A percentile compares a stretch with the other conserved stretches of the same genome.
Conservation (phyloP, 768 basidiomycete genomes). For the Scleroderma bovista region DNA sequence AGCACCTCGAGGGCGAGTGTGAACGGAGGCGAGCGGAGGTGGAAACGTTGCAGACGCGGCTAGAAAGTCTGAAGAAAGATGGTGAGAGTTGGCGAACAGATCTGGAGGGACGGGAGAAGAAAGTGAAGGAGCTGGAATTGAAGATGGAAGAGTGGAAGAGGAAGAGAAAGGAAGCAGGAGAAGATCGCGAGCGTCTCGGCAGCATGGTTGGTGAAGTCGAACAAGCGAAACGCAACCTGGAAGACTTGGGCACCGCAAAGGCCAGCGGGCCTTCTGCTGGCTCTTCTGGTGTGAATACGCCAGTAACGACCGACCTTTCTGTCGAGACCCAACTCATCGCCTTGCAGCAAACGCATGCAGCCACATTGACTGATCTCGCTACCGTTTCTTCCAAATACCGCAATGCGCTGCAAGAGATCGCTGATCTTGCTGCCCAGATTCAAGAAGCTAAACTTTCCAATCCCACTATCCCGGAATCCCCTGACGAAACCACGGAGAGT, state of each 20-base stretch:
- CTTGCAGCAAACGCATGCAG: slow-evolving; percentile 78
- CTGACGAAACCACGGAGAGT: slow-evolving; percentile 40
- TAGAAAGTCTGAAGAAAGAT: slow-evolving; percentile 65
- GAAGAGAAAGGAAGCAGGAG: slow-evolving; percentile 61
- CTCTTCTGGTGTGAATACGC: slow-evolving; percentile 25
- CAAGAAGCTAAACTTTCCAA: slow-evolving; percentile 76
- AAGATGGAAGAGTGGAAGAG: slow-evolving; percentile 76
- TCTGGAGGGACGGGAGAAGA: slow-evolving; percentile 76
- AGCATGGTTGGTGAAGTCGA: slow-evolving; percentile 66
- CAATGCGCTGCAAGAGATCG: slow-evolving; percentile 86
- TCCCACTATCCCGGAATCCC: slow-evolving; percentile 37
- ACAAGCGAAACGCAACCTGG: slow-evolving; percentile 61
- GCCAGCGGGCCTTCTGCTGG: slow-evolving; percentile 25
- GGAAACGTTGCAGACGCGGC: slow-evolving; percentile 59
- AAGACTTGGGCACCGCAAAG: slow-evolving; percentile 35
- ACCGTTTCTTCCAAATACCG: slow-evolving; percentile 77
- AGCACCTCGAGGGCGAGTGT: slow-evolving; percentile 70
- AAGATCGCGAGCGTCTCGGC: slow-evolving; percentile 61
- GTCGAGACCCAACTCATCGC: slow-evolving; percentile 60
- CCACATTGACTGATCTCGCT: slow-evolving; percentile 75
- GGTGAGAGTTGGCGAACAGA: slow-evolving; percentile 80
- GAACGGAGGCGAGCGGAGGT: slow-evolving; percentile 71
- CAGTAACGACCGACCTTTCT: slow-evolving; percentile 31
- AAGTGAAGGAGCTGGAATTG: slow-evolving; percentile 68
- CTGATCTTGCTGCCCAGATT: slow-evolving; percentile 88